Base-by-base conservation (phyloP, 2,329 filamentous ascomycete species). In the Chaetomiaceae sp. region DNA sequence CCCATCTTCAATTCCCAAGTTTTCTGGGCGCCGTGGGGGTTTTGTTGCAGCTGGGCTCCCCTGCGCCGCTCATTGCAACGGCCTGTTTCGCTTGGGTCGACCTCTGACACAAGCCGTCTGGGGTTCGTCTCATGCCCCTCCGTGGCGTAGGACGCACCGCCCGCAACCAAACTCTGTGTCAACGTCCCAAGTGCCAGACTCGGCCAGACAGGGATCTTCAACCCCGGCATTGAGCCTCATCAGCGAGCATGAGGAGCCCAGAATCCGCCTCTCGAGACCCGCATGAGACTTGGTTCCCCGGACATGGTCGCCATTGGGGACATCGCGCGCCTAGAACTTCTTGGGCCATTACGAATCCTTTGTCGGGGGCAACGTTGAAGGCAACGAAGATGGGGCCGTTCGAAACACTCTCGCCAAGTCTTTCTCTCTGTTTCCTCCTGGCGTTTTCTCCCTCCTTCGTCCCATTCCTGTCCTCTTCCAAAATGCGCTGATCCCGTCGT, bases 51-150 rank as follows among this genome's bases (percentile, higher is more conserved):
- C 45, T 33, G 8, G 52, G 43, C 33, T 23, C 23, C 48, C 49
- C 37, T 40, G 53, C 31, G 48, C 45, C 45, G 39, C 54, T 53
- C 49, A 31, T 27, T n/a, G 39, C 44, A 54, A 15, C 34, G 57
- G 55, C 55, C 48, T 45, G 61, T 65, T 59, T 65, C 63, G 61
- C 56, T 57, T 60, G 49, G 60, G 49, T 56, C 48, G 54, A 60
- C 59, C 59, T 64, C 58, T 62, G 65, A 67, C 65, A 60, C 58
- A 46, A 61, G 52, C 54, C 53, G 66, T 66, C 63, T 64, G 62
- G 65, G 58, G 56, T 57, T 53, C 46, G 66, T 68, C 65, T 67
- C 65, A 67, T 50, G 51, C 54, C 54, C 59, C 59, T 48, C 55
- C 36, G 45, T 53, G 55, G 53, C 53, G 54, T 44, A 47, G 46